Conservation (phyloP, 805 yeast species). For the Wickerhamia fluorescens region DNA sequence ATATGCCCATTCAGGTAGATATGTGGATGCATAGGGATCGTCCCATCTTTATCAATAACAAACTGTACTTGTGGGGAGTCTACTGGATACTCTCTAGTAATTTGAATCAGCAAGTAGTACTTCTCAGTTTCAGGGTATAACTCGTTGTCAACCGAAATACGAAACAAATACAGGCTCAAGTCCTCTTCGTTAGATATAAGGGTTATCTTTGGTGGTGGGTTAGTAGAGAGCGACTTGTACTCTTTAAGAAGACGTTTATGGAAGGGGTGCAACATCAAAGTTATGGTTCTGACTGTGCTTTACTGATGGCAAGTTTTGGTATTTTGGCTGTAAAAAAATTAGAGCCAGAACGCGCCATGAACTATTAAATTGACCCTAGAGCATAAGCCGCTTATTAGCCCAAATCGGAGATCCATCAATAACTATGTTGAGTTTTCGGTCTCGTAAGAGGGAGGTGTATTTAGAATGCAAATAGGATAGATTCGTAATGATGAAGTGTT, state of each 20-base stretch:
- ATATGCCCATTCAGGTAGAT: constrained; percentile 72
- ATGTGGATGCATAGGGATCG: constrained; percentile 67
- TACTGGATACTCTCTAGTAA: constrained; percentile 48
- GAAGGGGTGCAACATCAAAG: constrained; percentile 16
- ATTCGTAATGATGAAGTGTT: too few relatives aligned
- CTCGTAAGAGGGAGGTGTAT: too few relatives aligned
- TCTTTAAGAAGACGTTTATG: constrained; percentile 24
- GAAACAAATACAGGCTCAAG: constrained; percentile 16
- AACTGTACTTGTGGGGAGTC: constrained; percentile 53
- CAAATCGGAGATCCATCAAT: too few relatives aligned
- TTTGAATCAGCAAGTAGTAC: constrained; percentile 38
- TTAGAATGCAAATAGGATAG: too few relatives aligned
- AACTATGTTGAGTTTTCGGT: too few relatives aligned
- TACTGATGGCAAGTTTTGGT: too few relatives aligned
- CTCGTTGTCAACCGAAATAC: constrained; percentile 10
- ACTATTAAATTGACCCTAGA: too few relatives aligned
- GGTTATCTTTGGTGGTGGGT: constrained; percentile 11
- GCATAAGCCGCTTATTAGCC: too few relatives aligned
- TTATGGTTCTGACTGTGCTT: neutral
- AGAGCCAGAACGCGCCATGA: too few relatives aligned
- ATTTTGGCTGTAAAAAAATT: too few relatives aligned
- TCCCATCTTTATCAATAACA: constrained; percentile 6
- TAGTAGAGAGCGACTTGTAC: constrained; percentile 10
- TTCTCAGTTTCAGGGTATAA: constrained; percentile 10
- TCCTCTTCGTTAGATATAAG: constrained; percentile 12